These are phyloP conservation scores for Salix caprea DNA, from an alignment of 345 rosid species.

Conservation along the genomic window DNA sequence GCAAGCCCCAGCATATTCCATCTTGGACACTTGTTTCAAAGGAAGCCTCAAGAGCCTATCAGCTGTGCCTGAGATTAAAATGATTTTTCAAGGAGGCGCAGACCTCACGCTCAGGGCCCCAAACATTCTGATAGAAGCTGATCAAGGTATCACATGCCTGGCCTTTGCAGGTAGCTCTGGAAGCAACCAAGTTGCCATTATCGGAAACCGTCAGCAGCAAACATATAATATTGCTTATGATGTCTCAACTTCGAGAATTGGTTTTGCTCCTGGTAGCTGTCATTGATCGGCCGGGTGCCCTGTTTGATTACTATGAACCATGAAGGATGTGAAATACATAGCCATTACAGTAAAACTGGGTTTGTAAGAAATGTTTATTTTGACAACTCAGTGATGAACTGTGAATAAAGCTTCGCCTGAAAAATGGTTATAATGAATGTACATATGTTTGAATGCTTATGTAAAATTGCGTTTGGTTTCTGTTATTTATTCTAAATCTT, in stretches of 20 bases:
- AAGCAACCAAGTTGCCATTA: conserved; percentile 18
- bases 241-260: conserved; percentile 34
- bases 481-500: too few relatives aligned
- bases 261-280: conserved; percentile 42
- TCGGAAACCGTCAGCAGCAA: conserved; percentile 47
- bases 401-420: background rate
- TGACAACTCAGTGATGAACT: too few relatives aligned
- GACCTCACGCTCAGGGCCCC: conserved; percentile 24
- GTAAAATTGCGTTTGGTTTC: too few relatives aligned
- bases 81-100: conserved; percentile 40
- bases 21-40: conserved; percentile 43
- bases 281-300: conserved; percentile 6
- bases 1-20: conserved; percentile 27
- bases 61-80: conserved; percentile 25
- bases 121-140: conserved; percentile 33
- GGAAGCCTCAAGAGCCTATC: conserved; percentile 27
- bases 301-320: background rate
- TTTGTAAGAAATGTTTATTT: background rate
- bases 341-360: background rate
- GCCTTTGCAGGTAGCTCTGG: conserved; percentile 27
- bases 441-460: too few relatives aligned
- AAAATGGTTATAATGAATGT: background rate
- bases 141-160: conserved; percentile 31
- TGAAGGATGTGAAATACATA: background rate
- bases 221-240: conserved; percentile 37